These are phyloP conservation scores for Starmerella vaccinii DNA, from an alignment of 805 yeast species.

Conservation along the genomic window DNA sequence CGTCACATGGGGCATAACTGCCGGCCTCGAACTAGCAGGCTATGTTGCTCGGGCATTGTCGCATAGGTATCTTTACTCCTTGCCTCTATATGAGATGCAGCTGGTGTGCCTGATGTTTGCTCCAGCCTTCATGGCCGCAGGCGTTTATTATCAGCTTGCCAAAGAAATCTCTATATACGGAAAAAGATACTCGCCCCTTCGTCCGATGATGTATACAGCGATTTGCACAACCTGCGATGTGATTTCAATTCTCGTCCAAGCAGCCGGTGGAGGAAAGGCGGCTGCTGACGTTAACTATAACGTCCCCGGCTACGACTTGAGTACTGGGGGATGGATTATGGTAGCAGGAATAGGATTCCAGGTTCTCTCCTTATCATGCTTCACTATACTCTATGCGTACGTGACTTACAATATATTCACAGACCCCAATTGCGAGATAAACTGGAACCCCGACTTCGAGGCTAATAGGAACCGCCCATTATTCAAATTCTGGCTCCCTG, in stretches of 20 bases:
- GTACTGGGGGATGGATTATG: slow-evolving; percentile 52
- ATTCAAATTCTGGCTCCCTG: slow-evolving; percentile 25
- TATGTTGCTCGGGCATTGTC: slow-evolving; percentile 52
- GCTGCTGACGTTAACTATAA: slow-evolving; percentile 42
- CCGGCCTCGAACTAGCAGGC: slow-evolving; percentile 56
- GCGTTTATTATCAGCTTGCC: slow-evolving; percentile 61
- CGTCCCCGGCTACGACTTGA: slow-evolving; percentile 25
- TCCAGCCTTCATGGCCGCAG: slow-evolving; percentile 79
- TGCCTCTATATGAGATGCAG: slow-evolving; percentile 48
- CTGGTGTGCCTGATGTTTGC: slow-evolving; percentile 61
- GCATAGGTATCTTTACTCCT: slow-evolving; percentile 28
- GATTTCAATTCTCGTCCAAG: slow-evolving; percentile 55
- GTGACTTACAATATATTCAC: slow-evolving; percentile 28
- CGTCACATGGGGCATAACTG: slow-evolving; percentile 45
- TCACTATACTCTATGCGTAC: slow-evolving; percentile 40
- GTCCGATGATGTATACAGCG: slow-evolving; percentile 52
- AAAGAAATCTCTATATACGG: slow-evolving; percentile 58
- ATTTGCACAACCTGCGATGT: slow-evolving; percentile 60
- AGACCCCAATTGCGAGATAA: background rate
- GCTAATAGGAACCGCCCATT: slow-evolving; percentile 18
- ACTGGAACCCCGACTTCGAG: slow-evolving; percentile 19
- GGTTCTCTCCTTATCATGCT: slow-evolving; percentile 56
- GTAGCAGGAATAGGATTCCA: slow-evolving; percentile 72
- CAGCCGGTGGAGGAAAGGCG: slow-evolving; percentile 57
- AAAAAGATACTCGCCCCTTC: slow-evolving; percentile 38